A percentile compares a stretch with the other conserved stretches of the same genome.
Evolutionary conservation across 108 stramenopile species (phyloP).

Genomic region (Cyclotella kingstonii): DNA sequence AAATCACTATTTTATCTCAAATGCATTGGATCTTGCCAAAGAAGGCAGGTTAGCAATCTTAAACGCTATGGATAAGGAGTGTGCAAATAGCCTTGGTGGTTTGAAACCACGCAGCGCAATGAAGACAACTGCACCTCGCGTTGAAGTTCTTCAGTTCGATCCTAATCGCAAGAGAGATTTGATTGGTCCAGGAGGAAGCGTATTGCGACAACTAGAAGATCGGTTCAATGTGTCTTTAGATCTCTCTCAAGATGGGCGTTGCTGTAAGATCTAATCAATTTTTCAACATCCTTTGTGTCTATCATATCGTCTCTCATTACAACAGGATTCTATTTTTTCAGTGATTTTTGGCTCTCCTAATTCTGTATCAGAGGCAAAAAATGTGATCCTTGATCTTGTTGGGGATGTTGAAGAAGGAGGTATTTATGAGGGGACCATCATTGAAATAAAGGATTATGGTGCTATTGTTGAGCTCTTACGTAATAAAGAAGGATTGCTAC

Average conservation of each 20-base stretch:
- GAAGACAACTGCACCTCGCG: conserved; percentile 59
- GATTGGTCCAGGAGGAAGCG: conserved; percentile 72
- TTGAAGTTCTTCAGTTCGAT: conserved; percentile 59
- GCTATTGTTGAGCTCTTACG: conserved; percentile 83
- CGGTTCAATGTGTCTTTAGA: conserved; percentile 63
- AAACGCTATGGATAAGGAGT: conserved; percentile 55
- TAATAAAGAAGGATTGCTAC: conserved; percentile 86
- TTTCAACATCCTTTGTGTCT: background rate
- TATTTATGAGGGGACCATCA: conserved; percentile 73
- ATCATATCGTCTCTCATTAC: background rate
- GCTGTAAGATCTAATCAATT: conserved; percentile 8
- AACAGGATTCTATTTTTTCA: background rate
- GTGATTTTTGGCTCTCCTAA: conserved; percentile 60
- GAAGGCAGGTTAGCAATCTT: conserved; percentile 66
- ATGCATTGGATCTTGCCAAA: conserved; percentile 67
- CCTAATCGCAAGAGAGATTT: conserved; percentile 60
- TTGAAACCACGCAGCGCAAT: conserved; percentile 36
- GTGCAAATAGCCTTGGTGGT: conserved; percentile 1
- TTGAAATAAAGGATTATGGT: conserved; percentile 87
- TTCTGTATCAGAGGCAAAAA: conserved; percentile 58
- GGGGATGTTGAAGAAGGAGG: conserved; percentile 75
- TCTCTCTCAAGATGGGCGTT: conserved; percentile 68
- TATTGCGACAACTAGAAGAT: conserved; percentile 64
- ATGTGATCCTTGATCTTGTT: conserved; percentile 69
- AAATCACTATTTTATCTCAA: conserved; percentile 43